Evolutionary conservation across 2,329 filamentous ascomycete species (phyloP).

Genomic region (Venturia pyrina): DNA sequence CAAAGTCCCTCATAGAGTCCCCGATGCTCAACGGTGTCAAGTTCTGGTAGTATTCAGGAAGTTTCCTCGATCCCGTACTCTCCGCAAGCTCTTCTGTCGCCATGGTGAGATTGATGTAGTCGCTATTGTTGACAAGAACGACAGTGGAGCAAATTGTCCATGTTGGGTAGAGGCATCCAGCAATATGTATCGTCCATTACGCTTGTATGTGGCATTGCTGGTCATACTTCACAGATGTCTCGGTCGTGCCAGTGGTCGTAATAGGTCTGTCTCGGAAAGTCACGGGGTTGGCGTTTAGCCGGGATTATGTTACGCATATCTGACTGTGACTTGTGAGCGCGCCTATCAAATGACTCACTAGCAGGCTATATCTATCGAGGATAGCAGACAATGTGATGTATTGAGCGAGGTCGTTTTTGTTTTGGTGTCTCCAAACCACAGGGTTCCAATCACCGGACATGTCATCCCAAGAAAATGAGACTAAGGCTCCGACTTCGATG

Average conservation of each 20-base stretch:
- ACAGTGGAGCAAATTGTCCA: background rate
- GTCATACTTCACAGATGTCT: slow-evolving; percentile 6
- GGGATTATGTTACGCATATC: background rate
- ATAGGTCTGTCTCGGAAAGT: background rate
- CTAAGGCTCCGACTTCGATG: background rate
- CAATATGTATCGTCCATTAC: background rate
- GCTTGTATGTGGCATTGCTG: background rate
- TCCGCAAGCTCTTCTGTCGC: background rate
- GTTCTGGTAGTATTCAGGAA: slow-evolving; percentile 3
- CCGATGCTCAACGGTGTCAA: background rate
- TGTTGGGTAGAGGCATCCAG: background rate
- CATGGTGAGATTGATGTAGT: background rate
- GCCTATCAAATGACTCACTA: slow-evolving; percentile 1
- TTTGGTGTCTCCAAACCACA: background rate
- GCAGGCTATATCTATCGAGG: background rate
- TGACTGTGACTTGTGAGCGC: background rate
- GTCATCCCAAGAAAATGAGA: background rate
- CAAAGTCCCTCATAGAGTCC: slow-evolving; percentile 36
- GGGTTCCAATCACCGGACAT: background rate
- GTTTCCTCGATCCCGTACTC: background rate
- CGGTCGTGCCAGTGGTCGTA: background rate
- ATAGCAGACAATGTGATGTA: background rate
- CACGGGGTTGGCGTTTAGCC: background rate
- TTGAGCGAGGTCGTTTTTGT: background rate
- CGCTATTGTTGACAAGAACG: background rate